phyloP scores from a whole-genome alignment of 805 yeast species.

The Starmerella geochares region DNA sequence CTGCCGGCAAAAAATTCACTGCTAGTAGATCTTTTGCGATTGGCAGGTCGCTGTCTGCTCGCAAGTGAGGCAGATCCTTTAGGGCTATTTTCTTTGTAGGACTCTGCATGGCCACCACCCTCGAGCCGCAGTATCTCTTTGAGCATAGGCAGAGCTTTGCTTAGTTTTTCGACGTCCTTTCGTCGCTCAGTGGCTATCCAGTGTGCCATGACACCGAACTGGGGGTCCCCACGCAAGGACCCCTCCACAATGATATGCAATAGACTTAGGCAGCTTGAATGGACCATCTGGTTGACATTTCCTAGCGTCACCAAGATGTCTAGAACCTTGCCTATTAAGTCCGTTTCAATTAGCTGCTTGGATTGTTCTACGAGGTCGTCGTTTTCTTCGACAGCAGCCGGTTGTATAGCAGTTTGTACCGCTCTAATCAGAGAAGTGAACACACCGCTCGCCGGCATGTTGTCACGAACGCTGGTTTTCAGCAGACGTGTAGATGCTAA shows the following conservation, averaged over 20 bases:
- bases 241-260: conserved; percentile 19
- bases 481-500: not conserved
- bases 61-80: not conserved
- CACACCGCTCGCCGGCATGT: not conserved
- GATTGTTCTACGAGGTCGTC: conserved; percentile 8
- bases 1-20: too few relatives aligned
- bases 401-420: conserved; percentile 10
- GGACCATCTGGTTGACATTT: conserved; percentile 51
- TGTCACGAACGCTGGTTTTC: not conserved
- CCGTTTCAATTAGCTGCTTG: conserved; percentile 43
- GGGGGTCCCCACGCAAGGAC: not conserved
- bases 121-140: not conserved
- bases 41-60: not conserved
- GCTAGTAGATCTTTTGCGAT: conserved; percentile 1
- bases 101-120: too few relatives aligned
- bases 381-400: not conserved
- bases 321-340: conserved; percentile 34
- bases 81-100: too few relatives aligned
- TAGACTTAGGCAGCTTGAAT: conserved; percentile 66
- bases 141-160: not conserved
- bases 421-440: conserved; percentile 6
- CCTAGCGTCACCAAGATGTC: conserved; percentile 43
- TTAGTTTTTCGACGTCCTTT: not conserved
- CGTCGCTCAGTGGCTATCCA: not conserved
- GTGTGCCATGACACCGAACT: not conserved